Percentiles rank a stretch among this genome's conserved stretches.
phyloP scores from a whole-genome alignment of 208 protist genomes.

The Leishmania martiniquensis region DNA sequence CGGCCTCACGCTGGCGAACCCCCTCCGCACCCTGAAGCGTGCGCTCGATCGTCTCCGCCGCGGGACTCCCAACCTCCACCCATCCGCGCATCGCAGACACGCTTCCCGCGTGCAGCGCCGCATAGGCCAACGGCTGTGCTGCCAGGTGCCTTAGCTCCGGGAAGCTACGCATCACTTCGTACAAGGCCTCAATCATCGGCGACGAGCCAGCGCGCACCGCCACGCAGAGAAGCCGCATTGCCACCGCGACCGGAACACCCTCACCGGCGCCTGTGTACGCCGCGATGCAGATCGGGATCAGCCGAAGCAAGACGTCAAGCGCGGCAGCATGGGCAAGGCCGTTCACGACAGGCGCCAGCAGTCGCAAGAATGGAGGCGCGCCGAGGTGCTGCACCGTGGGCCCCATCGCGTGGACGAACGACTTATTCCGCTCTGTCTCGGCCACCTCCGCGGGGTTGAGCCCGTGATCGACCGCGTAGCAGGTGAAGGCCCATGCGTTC shows the following conservation, averaged over 20 bases:
- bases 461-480: conserved; percentile 64
- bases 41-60: conserved; percentile 55
- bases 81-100: conserved; percentile 55
- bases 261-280: conserved; percentile 26
- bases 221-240: conserved; percentile 66
- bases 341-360: conserved; percentile 57
- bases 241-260: conserved; percentile 39
- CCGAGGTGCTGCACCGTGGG: conserved; percentile 36
- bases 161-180: conserved; percentile 29
- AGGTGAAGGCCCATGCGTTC: conserved; percentile 47
- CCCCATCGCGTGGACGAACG: conserved; percentile 22
- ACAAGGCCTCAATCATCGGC: conserved; percentile 52
- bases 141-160: conserved; percentile 35
- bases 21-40: conserved; percentile 38
- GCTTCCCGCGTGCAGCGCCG: conserved; percentile 40
- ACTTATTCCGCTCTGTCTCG: not conserved
- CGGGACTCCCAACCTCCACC: conserved; percentile 45
- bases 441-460: conserved; percentile 32
- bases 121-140: conserved; percentile 57
- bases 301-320: conserved; percentile 56
- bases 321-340: conserved; percentile 52
- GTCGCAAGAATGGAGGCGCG: conserved; percentile 35
- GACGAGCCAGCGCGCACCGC: conserved; percentile 48
- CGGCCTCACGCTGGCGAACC: conserved; percentile 31
- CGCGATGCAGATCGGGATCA: conserved; percentile 43